Evolutionary conservation across 805 yeast species (phyloP).

Genomic region (Groenewaldozyma salmanticensis): DNA sequence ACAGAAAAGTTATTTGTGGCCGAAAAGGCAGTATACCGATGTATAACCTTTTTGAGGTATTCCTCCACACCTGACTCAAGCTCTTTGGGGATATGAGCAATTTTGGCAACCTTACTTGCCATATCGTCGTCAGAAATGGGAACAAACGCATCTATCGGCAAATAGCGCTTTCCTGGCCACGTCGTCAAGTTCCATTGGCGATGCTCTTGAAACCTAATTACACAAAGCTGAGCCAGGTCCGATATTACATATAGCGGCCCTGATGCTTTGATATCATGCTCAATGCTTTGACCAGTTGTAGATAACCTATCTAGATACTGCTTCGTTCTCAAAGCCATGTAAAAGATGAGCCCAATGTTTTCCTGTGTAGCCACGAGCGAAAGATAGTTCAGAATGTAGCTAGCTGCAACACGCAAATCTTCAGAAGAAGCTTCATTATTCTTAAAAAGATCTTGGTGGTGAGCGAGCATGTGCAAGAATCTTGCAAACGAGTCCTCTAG

Average conservation of each 20-base stretch:
- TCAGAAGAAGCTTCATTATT: constrained; percentile 7
- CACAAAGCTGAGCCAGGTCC: constrained; percentile 60
- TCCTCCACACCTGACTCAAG: constrained; percentile 21
- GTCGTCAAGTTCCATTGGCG: constrained; percentile 64
- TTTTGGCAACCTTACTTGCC: constrained; percentile 47
- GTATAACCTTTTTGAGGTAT: constrained; percentile 2
- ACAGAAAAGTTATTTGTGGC: background rate
- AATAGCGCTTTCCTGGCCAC: constrained; percentile 69
- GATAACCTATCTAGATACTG: constrained; percentile 56
- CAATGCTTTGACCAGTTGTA: constrained; percentile 11
- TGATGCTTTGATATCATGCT: background rate
- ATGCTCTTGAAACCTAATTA: constrained; percentile 46
- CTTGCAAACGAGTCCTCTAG: constrained; percentile 63
- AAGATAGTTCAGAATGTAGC: constrained; percentile 51
- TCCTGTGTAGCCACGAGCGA: constrained; percentile 51
- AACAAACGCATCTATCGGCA: constrained; percentile 63
- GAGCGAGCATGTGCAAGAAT: constrained; percentile 60
- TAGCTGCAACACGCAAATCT: constrained; percentile 36
- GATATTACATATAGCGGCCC: constrained; percentile 51
- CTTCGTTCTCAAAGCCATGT: constrained; percentile 67
- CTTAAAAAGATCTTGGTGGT: constrained; percentile 33
- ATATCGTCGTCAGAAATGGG: constrained; percentile 48
- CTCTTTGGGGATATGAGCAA: constrained; percentile 45
- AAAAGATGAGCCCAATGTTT: constrained; percentile 64
- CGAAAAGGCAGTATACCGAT: background rate